A percentile compares a stretch with the other conserved stretches of the same genome.
phyloP scores from a whole-genome alignment of 148 eudicot genomes.

The Nepenthes mirabilis region DNA sequence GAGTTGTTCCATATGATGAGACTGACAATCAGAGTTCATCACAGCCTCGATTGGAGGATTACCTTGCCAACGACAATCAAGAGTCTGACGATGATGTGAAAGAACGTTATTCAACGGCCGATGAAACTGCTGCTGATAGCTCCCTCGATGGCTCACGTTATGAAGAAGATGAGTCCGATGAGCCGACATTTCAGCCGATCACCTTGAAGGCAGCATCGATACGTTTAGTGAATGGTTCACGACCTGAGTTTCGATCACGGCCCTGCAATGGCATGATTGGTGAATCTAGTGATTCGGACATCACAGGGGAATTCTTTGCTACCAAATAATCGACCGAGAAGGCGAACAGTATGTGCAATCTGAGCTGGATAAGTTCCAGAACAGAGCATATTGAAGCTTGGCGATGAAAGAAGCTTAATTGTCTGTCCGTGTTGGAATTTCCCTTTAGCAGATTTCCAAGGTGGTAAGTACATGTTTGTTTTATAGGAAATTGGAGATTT shows the following conservation, averaged over 20 bases:
- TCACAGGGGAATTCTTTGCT: conserved; percentile 6
- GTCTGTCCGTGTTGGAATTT: neutral
- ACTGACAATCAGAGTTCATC: conserved; percentile 59
- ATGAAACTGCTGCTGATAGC: conserved; percentile 33
- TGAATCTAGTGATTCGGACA: conserved; percentile 30
- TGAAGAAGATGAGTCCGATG: conserved; percentile 35
- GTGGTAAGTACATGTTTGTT: neutral
- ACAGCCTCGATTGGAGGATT: conserved; percentile 21
- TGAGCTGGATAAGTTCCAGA: conserved; percentile 40
- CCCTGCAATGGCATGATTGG: conserved; percentile 7
- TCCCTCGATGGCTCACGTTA: conserved; percentile 23
- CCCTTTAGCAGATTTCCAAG: too few relatives aligned
- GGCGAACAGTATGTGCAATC: conserved; percentile 39
- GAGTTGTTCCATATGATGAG: conserved; percentile 46
- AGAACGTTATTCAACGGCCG: conserved; percentile 22
- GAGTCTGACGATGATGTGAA: conserved; percentile 24
- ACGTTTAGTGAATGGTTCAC: conserved; percentile 4
- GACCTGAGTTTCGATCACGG: conserved; percentile 15
- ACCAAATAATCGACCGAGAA: conserved; percentile 18
- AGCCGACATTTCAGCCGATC: conserved; percentile 25
- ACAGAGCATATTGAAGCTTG: conserved; percentile 58
- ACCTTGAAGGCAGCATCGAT: conserved; percentile 12
- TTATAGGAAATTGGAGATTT: neutral
- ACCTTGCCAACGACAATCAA: conserved; percentile 9
- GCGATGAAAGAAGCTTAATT: conserved; percentile 25